Base-by-base conservation (phyloP, 345 rosid species). In the Durio zibethinus region DNA sequence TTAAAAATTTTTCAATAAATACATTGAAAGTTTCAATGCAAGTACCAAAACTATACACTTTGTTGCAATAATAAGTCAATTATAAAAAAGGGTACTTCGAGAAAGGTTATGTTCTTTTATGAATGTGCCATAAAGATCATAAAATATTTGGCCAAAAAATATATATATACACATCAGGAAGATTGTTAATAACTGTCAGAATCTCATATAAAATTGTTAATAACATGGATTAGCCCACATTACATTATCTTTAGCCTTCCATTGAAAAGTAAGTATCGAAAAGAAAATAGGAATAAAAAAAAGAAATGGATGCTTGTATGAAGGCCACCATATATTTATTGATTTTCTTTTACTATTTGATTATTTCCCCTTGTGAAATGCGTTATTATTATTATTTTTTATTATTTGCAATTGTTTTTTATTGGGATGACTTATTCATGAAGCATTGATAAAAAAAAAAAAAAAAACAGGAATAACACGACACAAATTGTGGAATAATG, bases 141-240 rank as follows among this genome's bases (percentile, higher is more conserved):
- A 65, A 36, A 36, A 38, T n/a, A 6, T 38, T 36, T 65, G 71
- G 9, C n/a, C 3, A 31, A 2, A 33, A 62, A 15, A 5, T 16
- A 62, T 65, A 59, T n/a, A n/a, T n/a, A 57, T 16, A 25, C 45
- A 10, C 4, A 73, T 54, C 53, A 73, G 14, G 48, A 65, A 73
- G 78, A n/a, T 33, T 68, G 15, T 29, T 75, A 42, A 3, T 43
- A 77, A 77, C 83, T 73, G 76, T 77, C 73, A n/a, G 10, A 71
- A 23, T 23, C 5, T 45, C 45, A 45, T 36, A 27, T 43, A 76
- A 33, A 50, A 31, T 77, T 14, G 0, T 36, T 78, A 62, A 59
- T 53, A 50, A 56, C 78, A 68, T 43, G 38, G 64, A 65, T 69
- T 53, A 73, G 60, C 81, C 78, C 76, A 62, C 84, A 73, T 50